Base-by-base conservation (phyloP, 1,284 basidiomycete species). In the Filobasidium uniguttulatum region DNA sequence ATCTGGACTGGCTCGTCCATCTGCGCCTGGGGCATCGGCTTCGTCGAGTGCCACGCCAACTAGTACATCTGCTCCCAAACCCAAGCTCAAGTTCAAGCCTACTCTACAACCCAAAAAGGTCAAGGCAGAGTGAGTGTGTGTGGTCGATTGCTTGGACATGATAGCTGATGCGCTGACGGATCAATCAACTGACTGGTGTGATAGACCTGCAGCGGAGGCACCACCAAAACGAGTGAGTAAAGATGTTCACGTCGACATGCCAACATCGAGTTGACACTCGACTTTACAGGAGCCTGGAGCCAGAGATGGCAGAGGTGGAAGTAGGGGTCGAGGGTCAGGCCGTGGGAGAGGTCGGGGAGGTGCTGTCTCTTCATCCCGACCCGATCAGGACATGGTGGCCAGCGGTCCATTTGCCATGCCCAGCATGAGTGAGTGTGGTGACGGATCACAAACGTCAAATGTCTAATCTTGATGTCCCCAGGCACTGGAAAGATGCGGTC, bases 361-460 rank as follows among this genome's bases (percentile, higher is more conserved):
- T 12, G 49, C 40, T 12, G 37, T 45, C 1, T 34, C 46, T 37
- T 31, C 37, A 17, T 34, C 40, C 5, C 38, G 28, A 26, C 36
- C 38, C 22, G 25, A 36, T 12, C 46, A 55, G 22, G 50, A 55
- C 10, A 52, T 55, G 54, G 43, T 52, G 10, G 54, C 54, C 7
- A 55, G 54, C 38, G 54, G 54, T 36, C 54, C 54, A n/a, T 55
- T 55, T 35, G 54, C 54, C 22, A 46, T 55, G 50, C 54, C 54
- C 28, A 51, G 46, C 41, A 46, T 40, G 29, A 47, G 51, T 53
- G 38, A 28, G 51, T 38, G 0, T 19, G n/a, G n/a, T n/a, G n/a
- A 41, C 37, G 37, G 38, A 1, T 37, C 47, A 17, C 38, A 49
- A 17, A 49, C 38, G 5, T 23, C 44, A 17, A 26, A 41, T 8